A percentile compares a stretch with the other conserved stretches of the same genome.
These are phyloP conservation scores for Coleophoma cylindrospora DNA, from an alignment of 2,329 filamentous ascomycete genomes.

Conservation along the genomic window DNA sequence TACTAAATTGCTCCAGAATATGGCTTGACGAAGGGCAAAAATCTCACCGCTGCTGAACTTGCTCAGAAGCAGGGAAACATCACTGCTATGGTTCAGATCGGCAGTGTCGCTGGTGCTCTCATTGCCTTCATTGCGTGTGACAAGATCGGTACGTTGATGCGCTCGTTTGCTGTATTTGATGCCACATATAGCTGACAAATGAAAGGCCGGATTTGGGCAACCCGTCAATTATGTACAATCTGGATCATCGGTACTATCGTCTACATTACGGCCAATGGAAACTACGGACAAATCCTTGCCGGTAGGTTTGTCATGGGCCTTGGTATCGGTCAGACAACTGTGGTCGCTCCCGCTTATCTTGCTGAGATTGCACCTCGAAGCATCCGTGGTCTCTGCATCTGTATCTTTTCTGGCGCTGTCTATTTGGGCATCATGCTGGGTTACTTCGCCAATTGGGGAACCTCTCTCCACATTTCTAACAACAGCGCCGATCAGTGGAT, in stretches of 20 bases:
- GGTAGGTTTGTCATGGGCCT: slow-evolving; percentile 68
- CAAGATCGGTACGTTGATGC: slow-evolving; percentile 15
- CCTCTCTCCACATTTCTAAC: slow-evolving; percentile 32
- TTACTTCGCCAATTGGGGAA: slow-evolving; percentile 21
- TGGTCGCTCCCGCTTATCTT: slow-evolving; percentile 36
- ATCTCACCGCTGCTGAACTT: slow-evolving; percentile 17
- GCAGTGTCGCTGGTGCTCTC: slow-evolving; percentile 29
- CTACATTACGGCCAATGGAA: slow-evolving; percentile 27
- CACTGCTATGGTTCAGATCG: slow-evolving; percentile 34
- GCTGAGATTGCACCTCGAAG: slow-evolving; percentile 16
- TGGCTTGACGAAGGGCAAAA: slow-evolving; percentile 3
- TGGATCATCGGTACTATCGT: slow-evolving; percentile 24
- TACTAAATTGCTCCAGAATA: slow-evolving; percentile 11
- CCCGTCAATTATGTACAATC: slow-evolving; percentile 15
- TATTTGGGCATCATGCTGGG: slow-evolving; percentile 20
- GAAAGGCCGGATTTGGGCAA: slow-evolving; percentile 23
- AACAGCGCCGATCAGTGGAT: slow-evolving; percentile 42
- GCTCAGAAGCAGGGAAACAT: slow-evolving; percentile 30
- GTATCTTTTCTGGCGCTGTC: slow-evolving; percentile 16
- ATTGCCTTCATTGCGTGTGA: slow-evolving; percentile 18
- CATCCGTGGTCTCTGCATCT: slow-evolving; percentile 20
- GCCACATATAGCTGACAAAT: too few species aligned
- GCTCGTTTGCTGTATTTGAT: background rate
- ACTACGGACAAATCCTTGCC: slow-evolving; percentile 60
- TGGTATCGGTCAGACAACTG: slow-evolving; percentile 61